These are phyloP conservation scores for Calocybe indica DNA, from an alignment of 768 basidiomycete species.

Conservation along the genomic window DNA sequence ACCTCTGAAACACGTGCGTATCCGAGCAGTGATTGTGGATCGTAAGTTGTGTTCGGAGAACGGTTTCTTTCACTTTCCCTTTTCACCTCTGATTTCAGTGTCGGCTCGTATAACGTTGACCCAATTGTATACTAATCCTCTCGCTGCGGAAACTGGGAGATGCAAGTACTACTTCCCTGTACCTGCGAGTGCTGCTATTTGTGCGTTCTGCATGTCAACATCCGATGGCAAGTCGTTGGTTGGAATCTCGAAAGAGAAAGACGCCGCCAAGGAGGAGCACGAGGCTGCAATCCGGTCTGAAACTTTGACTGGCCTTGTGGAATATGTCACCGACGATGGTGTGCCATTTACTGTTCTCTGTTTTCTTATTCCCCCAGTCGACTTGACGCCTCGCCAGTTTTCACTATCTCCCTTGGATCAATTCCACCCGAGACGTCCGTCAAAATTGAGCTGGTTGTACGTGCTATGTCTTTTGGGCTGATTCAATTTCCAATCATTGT, in stretches of 20 bases:
- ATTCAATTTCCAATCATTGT: background rate
- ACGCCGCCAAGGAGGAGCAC: constrained; percentile 32
- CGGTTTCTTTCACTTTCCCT: background rate
- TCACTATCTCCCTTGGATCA: constrained; percentile 52
- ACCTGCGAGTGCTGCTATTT: constrained; percentile 48
- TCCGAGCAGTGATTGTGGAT: constrained; percentile 37
- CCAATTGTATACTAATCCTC: constrained; percentile 35
- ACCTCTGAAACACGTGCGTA: constrained; percentile 33
- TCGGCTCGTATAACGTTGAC: constrained; percentile 36
- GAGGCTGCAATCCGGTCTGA: constrained; percentile 34
- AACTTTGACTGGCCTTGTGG: constrained; percentile 36
- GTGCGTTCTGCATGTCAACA: constrained; percentile 44
- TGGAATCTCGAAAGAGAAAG: constrained; percentile 45
- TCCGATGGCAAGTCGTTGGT: constrained; percentile 35
- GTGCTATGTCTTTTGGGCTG: constrained; percentile 7
- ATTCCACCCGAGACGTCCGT: constrained; percentile 38
- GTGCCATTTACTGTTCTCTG: constrained; percentile 11
- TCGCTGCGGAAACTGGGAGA: constrained; percentile 28
- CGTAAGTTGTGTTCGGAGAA: constrained; percentile 19
- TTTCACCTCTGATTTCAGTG: constrained; percentile 19
- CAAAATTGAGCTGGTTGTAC: constrained; percentile 35
- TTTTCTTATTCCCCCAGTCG: background rate
- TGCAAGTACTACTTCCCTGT: constrained; percentile 57
- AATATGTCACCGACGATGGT: constrained; percentile 49
- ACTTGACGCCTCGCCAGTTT: constrained; percentile 28